Percentiles rank a stretch among this genome's conserved stretches.
phyloP scores from a whole-genome alignment of 192 early-diverging fungal genomes.

The Mortierella alpina region DNA sequence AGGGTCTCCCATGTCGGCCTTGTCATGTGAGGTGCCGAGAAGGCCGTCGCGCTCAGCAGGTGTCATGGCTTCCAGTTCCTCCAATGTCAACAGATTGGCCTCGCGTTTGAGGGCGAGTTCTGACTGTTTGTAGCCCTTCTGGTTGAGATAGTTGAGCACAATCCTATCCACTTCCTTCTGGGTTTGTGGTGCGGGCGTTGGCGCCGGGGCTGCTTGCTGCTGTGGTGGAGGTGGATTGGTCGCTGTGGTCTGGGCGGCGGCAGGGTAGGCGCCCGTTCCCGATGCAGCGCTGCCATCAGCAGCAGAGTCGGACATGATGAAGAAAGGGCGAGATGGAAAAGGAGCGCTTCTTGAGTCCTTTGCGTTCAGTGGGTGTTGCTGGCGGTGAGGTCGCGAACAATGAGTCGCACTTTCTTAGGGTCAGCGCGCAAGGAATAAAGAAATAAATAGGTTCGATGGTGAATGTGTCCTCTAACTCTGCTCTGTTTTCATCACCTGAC shows the following conservation, averaged over 20 bases:
- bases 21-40: constrained; percentile 51
- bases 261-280: constrained; percentile 9
- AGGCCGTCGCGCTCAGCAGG: not conserved
- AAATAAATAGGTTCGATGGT: too few species aligned
- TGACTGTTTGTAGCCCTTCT: constrained; percentile 77
- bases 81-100: constrained; percentile 60
- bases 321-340: not conserved
- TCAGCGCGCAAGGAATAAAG: too few species aligned
- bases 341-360: too few species aligned
- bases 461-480: too few species aligned
- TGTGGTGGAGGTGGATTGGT: constrained; percentile 2
- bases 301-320: constrained; percentile 34
- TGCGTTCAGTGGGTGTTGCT: too few species aligned
- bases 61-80: constrained; percentile 50
- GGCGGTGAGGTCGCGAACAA: too few species aligned
- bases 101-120: constrained; percentile 74
- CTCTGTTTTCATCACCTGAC: too few species aligned
- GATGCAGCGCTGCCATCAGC: constrained; percentile 18
- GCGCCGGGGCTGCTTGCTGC: constrained; percentile 14
- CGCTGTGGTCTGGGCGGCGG: constrained; percentile 7
- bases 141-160: constrained; percentile 72
- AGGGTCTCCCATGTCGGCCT: constrained; percentile 73
- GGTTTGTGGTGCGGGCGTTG: constrained; percentile 35
- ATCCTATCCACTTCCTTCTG: constrained; percentile 66
- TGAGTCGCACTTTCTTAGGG: too few species aligned